Percentiles rank a stretch among this genome's conserved stretches.
Evolutionary conservation across 345 rosid species (phyloP).

Genomic region (Dipteronia sinensis): DNA sequence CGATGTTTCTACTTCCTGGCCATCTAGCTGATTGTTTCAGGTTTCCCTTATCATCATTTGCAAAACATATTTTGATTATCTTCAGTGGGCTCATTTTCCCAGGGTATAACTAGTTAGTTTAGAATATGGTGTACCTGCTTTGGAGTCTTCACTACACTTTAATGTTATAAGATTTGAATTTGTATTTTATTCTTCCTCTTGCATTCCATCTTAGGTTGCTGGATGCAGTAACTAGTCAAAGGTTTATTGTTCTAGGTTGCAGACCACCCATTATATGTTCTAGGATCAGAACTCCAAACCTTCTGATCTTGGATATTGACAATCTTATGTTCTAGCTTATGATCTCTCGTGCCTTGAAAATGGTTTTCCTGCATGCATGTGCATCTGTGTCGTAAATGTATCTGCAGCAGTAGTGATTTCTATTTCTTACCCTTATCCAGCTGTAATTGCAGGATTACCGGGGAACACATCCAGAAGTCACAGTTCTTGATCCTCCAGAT

Average conservation of each 20-base stretch:
- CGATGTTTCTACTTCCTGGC: constrained; percentile 53
- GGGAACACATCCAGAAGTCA: constrained; percentile 70
- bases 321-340: neutral
- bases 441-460: constrained; percentile 57
- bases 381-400: neutral
- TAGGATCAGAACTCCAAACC: neutral
- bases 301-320: constrained; percentile 12
- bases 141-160: neutral
- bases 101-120: constrained; percentile 14
- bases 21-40: constrained; percentile 55
- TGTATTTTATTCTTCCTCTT: neutral
- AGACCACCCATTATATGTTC: neutral
- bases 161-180: constrained; percentile 2
- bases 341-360: neutral
- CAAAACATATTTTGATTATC: constrained; percentile 21
- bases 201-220: neutral
- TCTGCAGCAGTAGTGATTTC: neutral
- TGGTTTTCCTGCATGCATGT: neutral
- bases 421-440: constrained; percentile 6
- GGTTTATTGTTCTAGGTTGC: neutral
- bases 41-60: constrained; percentile 45
- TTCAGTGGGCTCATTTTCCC: constrained; percentile 18
- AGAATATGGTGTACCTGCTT: constrained; percentile 8
- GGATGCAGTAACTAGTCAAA: constrained; percentile 7
- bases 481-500: constrained; percentile 87